Evolutionary conservation across 2,329 filamentous ascomycete genomes (phyloP).

Genomic region (Fusarium sp.): DNA sequence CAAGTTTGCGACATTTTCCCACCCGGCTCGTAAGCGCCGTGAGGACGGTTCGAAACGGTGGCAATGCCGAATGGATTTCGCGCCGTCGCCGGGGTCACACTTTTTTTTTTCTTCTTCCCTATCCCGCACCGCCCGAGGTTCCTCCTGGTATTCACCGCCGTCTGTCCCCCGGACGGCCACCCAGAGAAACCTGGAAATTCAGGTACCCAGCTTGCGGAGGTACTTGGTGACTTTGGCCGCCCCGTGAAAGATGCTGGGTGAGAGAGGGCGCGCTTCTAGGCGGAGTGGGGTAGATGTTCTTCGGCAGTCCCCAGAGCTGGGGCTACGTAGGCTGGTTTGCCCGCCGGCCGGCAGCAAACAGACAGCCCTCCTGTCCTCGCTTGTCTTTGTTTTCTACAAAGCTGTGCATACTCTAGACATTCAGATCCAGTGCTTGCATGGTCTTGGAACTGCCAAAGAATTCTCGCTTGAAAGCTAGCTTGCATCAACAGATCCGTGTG

Average conservation of each 20-base stretch:
- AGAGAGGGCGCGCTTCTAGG: not conserved
- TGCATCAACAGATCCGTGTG: not conserved
- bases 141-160: constrained; percentile 34
- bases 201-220: constrained; percentile 11
- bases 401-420: not conserved
- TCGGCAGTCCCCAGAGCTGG: constrained; percentile 16
- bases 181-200: constrained; percentile 17
- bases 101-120: constrained; percentile 9
- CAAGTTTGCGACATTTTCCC: not conserved
- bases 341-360: not conserved
- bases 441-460: not conserved
- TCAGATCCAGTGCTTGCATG: not conserved
- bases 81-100: constrained; percentile 15
- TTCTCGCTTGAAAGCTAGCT: not conserved
- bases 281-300: not conserved
- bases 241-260: not conserved
- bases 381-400: not conserved
- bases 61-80: constrained; percentile 19
- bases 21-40: not conserved
- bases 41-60: constrained; percentile 17
- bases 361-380: not conserved
- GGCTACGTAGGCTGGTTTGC: constrained; percentile 9
- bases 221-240: not conserved
- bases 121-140: constrained; percentile 28
- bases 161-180: constrained; percentile 18